Evolutionary conservation across 768 basidiomycete genomes (phyloP), one percentile per base, ranked within the genome.

Genomic region (Crassisporium funariophilum): DNA sequence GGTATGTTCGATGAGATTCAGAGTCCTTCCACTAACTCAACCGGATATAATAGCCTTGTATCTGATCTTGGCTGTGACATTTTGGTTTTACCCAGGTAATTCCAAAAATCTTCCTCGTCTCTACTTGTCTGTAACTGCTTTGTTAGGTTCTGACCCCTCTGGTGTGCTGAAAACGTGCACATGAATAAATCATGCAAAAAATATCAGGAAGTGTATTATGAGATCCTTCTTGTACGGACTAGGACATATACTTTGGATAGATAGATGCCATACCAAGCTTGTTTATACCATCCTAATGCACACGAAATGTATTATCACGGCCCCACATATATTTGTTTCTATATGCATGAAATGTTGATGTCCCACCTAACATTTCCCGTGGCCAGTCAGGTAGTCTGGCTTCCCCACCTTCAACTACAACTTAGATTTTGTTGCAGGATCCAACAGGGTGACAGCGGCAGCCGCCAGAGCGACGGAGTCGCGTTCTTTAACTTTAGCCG

Each of bases 401-500:
- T n/a, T 29, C 13, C 27, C 13, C 7, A 31, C 5, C 39, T 27
- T 24, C 45, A 39, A 17, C 69, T 72, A 90, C 35, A 89, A 62
- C 63, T 79, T 89, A 1, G 86, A 75, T 68, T 85, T 89, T 19
- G 68, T 53, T 53, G 67, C 65, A 44, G 58, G 59, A 20, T 75
- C 72, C 10, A 58, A 64, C 4, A 92, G 70, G 0, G 94, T 98
- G 0, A 79, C 95, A 6, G 88, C 94, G 0, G 93, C 92, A 1
- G 84, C 83, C 4, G 87, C 75, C 38, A 98, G 67, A 13, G 88
- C 92, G 0, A 76, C 69, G 0, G 83, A 68, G 38, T 81, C 76
- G 22, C 92, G 76, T 62, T 97, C 95, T 69, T 95, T 97, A 25
- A 91, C 88, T 68, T 92, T 97, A 19, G 85, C 81, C 41, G 72